Conservation (phyloP, 345 rosid genomes). For the Gossypium arboreum region DNA sequence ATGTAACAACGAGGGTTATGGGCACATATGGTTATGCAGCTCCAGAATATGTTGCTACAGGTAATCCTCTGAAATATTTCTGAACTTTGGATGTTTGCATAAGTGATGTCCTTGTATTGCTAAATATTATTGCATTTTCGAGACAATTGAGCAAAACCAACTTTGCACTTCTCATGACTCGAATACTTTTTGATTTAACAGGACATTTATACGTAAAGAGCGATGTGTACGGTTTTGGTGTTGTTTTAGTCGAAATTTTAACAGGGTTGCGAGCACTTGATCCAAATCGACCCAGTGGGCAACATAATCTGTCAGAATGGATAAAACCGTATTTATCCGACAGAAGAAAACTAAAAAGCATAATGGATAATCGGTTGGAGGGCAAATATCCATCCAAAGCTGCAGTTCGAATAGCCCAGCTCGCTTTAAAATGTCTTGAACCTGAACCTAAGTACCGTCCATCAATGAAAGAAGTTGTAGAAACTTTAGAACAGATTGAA, state of each 20-base stretch:
- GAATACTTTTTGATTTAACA: constrained; percentile 29
- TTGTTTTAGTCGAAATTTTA: constrained; percentile 80
- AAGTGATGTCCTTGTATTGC: not conserved
- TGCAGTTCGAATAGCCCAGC: constrained; percentile 59
- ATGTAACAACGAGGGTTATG: constrained; percentile 90
- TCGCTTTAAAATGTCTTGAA: constrained; percentile 66
- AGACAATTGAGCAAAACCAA: not conserved
- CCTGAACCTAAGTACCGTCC: constrained; percentile 74
- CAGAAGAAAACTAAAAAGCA: constrained; percentile 58
- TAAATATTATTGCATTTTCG: not conserved
- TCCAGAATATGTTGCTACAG: constrained; percentile 96
- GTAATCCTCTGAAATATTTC: constrained; percentile 29
- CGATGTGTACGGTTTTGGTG: constrained; percentile 91
- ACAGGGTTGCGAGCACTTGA: constrained; percentile 85
- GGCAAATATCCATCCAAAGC: constrained; percentile 80
- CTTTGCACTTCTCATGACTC: constrained; percentile 11
- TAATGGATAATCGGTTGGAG: constrained; percentile 70
- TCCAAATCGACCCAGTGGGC: constrained; percentile 64
- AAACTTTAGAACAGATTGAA: constrained; percentile 51
- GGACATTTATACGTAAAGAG: constrained; percentile 97
- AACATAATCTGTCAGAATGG: constrained; percentile 73
- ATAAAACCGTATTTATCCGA: constrained; percentile 69
- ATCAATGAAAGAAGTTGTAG: constrained; percentile 80
- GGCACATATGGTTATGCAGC: constrained; percentile 96
- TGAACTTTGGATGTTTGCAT: constrained; percentile 4